phyloP scores from a whole-genome alignment of 73 alveolate species.

The Paraurostyla sp. region DNA sequence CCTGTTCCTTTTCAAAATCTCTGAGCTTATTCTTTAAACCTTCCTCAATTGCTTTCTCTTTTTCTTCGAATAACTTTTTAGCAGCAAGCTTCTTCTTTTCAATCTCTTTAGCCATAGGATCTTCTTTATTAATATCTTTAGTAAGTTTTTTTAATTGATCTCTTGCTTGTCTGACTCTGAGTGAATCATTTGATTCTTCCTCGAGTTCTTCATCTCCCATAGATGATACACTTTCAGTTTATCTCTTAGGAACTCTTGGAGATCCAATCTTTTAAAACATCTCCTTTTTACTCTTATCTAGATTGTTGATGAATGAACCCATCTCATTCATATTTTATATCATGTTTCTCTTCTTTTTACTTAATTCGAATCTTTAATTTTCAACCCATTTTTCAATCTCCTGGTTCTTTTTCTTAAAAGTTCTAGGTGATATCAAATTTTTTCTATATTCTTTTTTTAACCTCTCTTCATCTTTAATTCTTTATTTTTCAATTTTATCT shows the following conservation, averaged over 20 bases:
- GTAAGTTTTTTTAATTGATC: background rate
- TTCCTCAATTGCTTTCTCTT: constrained; percentile 49
- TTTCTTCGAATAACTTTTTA: constrained; percentile 14
- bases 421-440: constrained; percentile 45
- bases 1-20: background rate
- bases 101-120: background rate
- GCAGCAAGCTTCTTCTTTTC: constrained; percentile 34
- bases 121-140: background rate
- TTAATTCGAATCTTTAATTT: background rate
- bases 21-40: constrained; percentile 46
- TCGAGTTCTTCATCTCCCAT: background rate
- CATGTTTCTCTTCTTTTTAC: background rate
- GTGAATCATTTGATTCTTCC: constrained; percentile 14
- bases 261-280: constrained; percentile 50
- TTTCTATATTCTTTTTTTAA: background rate
- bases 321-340: constrained; percentile 4
- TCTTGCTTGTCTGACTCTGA: constrained; percentile 34
- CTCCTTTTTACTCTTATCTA: constrained; percentile 15
- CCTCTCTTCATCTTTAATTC: background rate
- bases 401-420: background rate
- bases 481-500: background rate
- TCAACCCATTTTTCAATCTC: constrained; percentile 53
- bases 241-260: constrained; percentile 29
- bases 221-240: background rate
- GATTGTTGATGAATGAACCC: background rate